Percentiles rank a stretch among this genome's conserved stretches.
These are phyloP conservation scores for Bjerkandera adusta DNA, from an alignment of 1,284 basidiomycete genomes.

Conservation along the genomic window DNA sequence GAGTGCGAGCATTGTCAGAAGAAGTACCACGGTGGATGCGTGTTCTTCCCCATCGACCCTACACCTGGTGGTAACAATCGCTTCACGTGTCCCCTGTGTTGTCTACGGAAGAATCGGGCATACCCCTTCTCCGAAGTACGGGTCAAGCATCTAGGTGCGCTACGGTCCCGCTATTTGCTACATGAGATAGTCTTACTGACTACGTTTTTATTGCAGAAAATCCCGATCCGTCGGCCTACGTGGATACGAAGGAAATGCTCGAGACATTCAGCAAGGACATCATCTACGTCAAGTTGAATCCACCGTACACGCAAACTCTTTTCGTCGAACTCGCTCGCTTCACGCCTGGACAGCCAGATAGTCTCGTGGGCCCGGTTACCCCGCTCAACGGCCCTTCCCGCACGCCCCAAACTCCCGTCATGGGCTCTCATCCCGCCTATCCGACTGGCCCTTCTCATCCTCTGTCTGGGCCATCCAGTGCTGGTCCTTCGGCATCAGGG, in stretches of 20 bases:
- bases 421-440: not conserved
- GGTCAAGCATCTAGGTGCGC: constrained; percentile 62
- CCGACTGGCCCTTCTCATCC: constrained; percentile 19
- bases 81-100: constrained; percentile 73
- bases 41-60: constrained; percentile 57
- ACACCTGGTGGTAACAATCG: constrained; percentile 32
- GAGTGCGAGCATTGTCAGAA: constrained; percentile 64
- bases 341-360: constrained; percentile 46
- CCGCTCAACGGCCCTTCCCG: not conserved
- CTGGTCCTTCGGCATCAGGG: constrained; percentile 19
- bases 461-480: constrained; percentile 23
- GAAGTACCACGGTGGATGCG: constrained; percentile 72
- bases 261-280: constrained; percentile 71
- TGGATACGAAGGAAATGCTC: constrained; percentile 70
- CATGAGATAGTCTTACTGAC: constrained; percentile 13
- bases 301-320: constrained; percentile 62
- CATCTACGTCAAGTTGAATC: constrained; percentile 61
- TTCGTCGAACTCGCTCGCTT: constrained; percentile 75
- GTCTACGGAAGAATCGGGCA: constrained; percentile 62
- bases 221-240: constrained; percentile 51
- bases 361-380: constrained; percentile 13
- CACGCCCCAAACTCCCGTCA: constrained; percentile 19
- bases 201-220: constrained; percentile 40
- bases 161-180: constrained; percentile 19
- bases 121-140: constrained; percentile 75